Conservation (phyloP, 139 green algal species). For the Coelastrella sp. region DNA sequence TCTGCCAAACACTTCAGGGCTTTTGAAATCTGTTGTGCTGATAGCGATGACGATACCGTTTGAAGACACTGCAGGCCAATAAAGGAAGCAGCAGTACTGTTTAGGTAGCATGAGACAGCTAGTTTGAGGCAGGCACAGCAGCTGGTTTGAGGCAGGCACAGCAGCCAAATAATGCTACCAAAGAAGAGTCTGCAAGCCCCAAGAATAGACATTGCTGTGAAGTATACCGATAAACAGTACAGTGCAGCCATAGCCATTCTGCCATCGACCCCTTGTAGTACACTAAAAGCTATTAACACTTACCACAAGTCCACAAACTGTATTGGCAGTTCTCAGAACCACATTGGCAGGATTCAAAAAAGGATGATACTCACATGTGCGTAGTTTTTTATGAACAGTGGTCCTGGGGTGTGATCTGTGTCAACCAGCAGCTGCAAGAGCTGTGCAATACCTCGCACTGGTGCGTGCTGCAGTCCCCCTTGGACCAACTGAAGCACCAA, state of each 20-base stretch:
- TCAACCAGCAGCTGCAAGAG: constrained; percentile 14
- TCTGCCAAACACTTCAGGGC: neutral
- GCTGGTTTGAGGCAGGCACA: neutral
- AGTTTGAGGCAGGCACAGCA: neutral
- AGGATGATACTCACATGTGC: constrained; percentile 20
- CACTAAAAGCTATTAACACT: no score
- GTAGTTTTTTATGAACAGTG: constrained; percentile 22
- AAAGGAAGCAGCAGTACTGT: neutral
- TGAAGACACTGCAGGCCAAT: constrained; percentile 10
- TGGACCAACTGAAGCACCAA: constrained; percentile 31
- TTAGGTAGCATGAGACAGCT: neutral
- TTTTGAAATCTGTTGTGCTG: neutral
- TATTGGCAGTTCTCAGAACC: no score
- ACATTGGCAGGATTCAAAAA: no score
- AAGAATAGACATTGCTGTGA: no score
- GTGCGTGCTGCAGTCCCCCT: constrained; percentile 8
- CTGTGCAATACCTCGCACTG: neutral
- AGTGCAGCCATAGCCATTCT: no score
- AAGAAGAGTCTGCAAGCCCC: no score
- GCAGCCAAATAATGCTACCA: neutral
- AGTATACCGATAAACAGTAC: no score
- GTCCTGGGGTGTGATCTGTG: constrained; percentile 21
- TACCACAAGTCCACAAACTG: no score
- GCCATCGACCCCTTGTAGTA: no score
- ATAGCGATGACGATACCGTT: neutral